Percentiles rank a stretch among this genome's conserved stretches.
Evolutionary conservation across 139 green algal genomes (phyloP).

Genomic region (Tetraselmis chui): DNA sequence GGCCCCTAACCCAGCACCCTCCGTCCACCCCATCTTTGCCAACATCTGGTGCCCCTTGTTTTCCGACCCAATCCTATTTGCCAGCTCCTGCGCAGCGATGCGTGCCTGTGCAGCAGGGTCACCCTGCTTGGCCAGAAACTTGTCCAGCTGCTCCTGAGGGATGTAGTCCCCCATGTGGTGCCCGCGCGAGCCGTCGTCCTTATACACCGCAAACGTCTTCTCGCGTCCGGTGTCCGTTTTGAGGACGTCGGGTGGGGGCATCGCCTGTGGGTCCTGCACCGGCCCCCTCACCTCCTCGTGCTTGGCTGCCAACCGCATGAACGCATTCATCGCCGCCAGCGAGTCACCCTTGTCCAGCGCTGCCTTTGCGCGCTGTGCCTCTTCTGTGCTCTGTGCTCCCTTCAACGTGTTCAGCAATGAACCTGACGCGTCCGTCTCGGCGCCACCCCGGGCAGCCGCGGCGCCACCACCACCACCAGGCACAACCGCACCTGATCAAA

Average conservation of each 20-base stretch:
- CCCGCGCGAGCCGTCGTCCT: conserved; percentile 43
- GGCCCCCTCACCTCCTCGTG: conserved; percentile 1
- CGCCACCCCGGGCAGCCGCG: no score
- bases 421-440: no score
- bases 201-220: conserved; percentile 45
- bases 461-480: no score
- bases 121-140: conserved; percentile 47
- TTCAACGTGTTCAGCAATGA: neutral
- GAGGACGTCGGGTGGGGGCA: neutral
- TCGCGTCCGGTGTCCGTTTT: neutral
- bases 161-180: conserved; percentile 78
- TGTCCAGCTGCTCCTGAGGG: conserved; percentile 60
- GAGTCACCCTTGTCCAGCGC: conserved; percentile 24
- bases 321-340: conserved; percentile 55
- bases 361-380: conserved; percentile 1
- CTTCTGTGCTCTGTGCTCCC: neutral
- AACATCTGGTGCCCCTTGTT: conserved; percentile 77
- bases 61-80: conserved; percentile 32
- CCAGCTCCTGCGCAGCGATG: conserved; percentile 5
- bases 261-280: neutral
- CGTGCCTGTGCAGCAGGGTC: conserved; percentile 21
- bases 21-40: conserved; percentile 72
- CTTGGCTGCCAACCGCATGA: conserved; percentile 35
- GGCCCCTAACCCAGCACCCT: conserved; percentile 52
- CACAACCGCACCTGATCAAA: no score